Evolutionary conservation across 108 stramenopile genomes (phyloP), one percentile per base, ranked within the genome.

Genomic region (Nitzschia sp.): DNA sequence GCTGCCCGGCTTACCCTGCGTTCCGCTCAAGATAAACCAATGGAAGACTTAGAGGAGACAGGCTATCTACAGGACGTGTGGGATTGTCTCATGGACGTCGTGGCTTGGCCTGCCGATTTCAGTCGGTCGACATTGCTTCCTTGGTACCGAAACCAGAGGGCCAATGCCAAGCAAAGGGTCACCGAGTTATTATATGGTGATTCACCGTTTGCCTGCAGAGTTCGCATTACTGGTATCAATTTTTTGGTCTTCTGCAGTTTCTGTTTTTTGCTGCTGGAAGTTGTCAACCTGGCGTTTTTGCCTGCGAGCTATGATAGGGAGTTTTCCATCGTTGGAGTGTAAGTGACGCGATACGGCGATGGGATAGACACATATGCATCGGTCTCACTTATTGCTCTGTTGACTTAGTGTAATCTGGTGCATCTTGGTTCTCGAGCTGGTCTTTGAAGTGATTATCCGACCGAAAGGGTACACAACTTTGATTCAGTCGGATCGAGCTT

Each of bases 211-310:
- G 74, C 77, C 11, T 77, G 78, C 23, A 64, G 66, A 21, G 29
- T 85, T 27, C 78, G 81, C 15, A 61, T 84, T n/a, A 91, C 93
- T 2, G 82, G 68, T 83, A 49, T 95, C 56, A 95, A 95, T 59
- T 38, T 89, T 46, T 42, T 95, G 38, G 93, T 95, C 6, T 3
- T 88, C 1, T 92, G 93, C 75, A 82, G 79, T 35, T 67, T 85
- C 23, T 72, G 77, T 76, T 90, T 82, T 58, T 67, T 88, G 56
- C 92, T 84, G 45, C 59, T 90, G 25, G 89, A 95, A 67, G 75
- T 80, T 30, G 27, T 77, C n/a, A 69, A 85, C 33, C 70, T 92
- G 74, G 89, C 78, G 0, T 90, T 86, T 51, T 70, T 87, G n/a
- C 76, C 84, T 18, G 66, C 79, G 26, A 32, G 59, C 11, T 65